Percentiles rank a stretch among this genome's conserved stretches.
These are phyloP conservation scores for Hypholoma fasciculare DNA, from an alignment of 768 basidiomycete genomes.

Conservation along the genomic window DNA sequence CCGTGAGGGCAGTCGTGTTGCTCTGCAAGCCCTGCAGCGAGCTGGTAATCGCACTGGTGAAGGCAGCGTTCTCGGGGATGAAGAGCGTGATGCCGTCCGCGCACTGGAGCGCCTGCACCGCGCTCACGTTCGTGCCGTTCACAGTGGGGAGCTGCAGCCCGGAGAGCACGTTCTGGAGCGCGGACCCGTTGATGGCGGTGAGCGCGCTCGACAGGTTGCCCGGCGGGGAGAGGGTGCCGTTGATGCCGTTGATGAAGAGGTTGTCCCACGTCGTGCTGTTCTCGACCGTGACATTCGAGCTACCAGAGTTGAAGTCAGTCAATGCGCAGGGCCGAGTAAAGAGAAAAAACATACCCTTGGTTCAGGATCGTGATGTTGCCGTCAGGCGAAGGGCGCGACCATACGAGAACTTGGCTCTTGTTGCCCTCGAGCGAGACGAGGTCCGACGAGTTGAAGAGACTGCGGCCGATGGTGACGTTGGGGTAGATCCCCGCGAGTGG, in stretches of 20 bases:
- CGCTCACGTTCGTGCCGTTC: slow-evolving; percentile 34
- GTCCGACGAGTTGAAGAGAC: background rate
- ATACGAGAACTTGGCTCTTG: slow-evolving; percentile 53
- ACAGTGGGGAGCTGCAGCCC: slow-evolving; percentile 21
- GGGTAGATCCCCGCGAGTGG: background rate
- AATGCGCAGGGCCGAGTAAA: background rate
- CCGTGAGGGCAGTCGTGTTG: slow-evolving; percentile 46
- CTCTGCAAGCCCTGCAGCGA: slow-evolving; percentile 30
- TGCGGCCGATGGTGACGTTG: background rate
- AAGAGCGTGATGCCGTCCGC: slow-evolving; percentile 66
- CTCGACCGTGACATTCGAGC: slow-evolving; percentile 30
- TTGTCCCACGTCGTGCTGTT: slow-evolving; percentile 40
- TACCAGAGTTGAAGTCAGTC: slow-evolving; percentile 6
- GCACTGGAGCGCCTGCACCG: slow-evolving; percentile 33
- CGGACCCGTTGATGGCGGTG: slow-evolving; percentile 40
- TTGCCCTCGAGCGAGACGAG: slow-evolving; percentile 38
- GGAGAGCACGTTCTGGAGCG: slow-evolving; percentile 32
- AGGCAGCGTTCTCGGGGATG: slow-evolving; percentile 56
- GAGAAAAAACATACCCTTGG: slow-evolving; percentile 36
- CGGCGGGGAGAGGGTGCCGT: slow-evolving; percentile 55
- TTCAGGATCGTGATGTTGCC: slow-evolving; percentile 45
- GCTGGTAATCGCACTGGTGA: slow-evolving; percentile 34
- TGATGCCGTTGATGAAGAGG: slow-evolving; percentile 45
- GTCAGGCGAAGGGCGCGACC: slow-evolving; percentile 20
- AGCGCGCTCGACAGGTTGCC: slow-evolving; percentile 43